A percentile compares a stretch with the other conserved stretches of the same genome.
phyloP scores from a whole-genome alignment of 495 filamentous ascomycete species.

The Alectoria sarmentosa region DNA sequence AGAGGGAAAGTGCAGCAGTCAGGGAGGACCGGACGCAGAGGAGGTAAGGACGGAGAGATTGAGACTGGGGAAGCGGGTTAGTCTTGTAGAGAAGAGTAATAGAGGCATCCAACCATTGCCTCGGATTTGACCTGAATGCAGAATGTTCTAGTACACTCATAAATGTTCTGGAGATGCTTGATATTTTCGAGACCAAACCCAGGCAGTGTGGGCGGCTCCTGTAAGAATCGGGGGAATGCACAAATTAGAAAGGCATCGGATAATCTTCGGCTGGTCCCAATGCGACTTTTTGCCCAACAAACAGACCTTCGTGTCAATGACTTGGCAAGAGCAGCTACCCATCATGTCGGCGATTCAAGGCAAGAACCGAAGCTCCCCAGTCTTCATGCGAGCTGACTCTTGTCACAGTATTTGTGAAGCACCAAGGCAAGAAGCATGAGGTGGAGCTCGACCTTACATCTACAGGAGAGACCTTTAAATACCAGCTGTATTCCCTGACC shows the following conservation, averaged over 20 bases:
- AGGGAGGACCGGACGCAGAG: conserved; percentile 92
- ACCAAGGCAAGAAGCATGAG: conserved; percentile 88
- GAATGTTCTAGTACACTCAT: background rate
- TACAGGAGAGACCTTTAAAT: conserved; percentile 89
- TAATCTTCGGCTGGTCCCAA: background rate
- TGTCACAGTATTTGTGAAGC: conserved; percentile 79
- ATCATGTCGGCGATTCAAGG: conserved; percentile 26
- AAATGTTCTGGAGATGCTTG: background rate
- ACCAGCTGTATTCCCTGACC: conserved; percentile 88
- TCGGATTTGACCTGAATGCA: too few species aligned
- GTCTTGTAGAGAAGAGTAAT: background rate
- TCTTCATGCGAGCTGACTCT: background rate
- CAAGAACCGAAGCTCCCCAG: background rate
- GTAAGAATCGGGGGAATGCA: too few species aligned
- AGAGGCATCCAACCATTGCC: conserved; percentile 15
- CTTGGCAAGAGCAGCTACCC: background rate
- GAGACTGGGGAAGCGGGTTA: conserved; percentile 53
- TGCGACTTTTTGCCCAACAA: background rate
- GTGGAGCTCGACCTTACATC: conserved; percentile 81
- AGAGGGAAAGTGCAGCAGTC: conserved; percentile 87
- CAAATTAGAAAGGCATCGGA: too few species aligned
- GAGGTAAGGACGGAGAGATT: conserved; percentile 96
- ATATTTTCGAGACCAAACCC: background rate
- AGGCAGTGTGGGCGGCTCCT: too few species aligned
- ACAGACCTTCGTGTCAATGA: background rate